Evolutionary conservation across 1,284 basidiomycete species (phyloP).

Genomic region (Phlebopus sp.): DNA sequence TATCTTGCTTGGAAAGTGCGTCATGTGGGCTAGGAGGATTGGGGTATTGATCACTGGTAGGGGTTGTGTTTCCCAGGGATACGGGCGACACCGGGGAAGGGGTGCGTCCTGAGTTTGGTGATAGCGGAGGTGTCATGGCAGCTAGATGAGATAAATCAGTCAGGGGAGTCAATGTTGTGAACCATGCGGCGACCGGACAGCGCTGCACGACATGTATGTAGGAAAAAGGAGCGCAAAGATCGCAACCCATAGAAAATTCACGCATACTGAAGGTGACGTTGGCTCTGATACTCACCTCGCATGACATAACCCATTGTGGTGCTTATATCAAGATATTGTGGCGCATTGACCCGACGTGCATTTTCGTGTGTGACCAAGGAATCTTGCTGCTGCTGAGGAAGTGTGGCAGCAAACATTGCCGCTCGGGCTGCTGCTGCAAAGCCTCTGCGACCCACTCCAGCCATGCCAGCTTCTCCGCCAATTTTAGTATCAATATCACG

Average conservation of each 20-base stretch:
- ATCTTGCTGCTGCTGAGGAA: conserved; percentile 7
- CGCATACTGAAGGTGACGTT: background rate
- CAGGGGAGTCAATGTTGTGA: no score
- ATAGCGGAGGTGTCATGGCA: conserved; percentile 43
- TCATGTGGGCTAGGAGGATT: conserved; percentile 25
- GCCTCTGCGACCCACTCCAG: conserved; percentile 81
- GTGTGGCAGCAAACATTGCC: conserved; percentile 51
- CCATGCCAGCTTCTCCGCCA: conserved; percentile 85
- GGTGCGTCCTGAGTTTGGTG: conserved; percentile 45
- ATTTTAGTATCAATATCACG: conserved; percentile 58
- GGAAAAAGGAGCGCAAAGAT: no score
- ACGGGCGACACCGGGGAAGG: conserved; percentile 42
- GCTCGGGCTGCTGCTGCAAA: conserved; percentile 79
- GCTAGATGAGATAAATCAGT: conserved; percentile 20
- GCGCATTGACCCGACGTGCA: conserved; percentile 42
- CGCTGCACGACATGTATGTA: no score
- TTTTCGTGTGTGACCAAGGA: conserved; percentile 20
- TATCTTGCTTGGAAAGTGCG: conserved; percentile 8
- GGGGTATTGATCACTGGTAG: conserved; percentile 16
- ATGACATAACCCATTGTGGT: conserved; percentile 28
- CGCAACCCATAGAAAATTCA: no score
- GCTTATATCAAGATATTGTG: conserved; percentile 53
- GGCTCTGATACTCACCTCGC: conserved; percentile 35
- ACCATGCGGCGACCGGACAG: no score
- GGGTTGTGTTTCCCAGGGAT: conserved; percentile 21